A percentile compares a stretch with the other conserved stretches of the same genome.
phyloP scores from a whole-genome alignment of 2,329 filamentous ascomycete genomes.

The Colletotrichum kahawae region DNA sequence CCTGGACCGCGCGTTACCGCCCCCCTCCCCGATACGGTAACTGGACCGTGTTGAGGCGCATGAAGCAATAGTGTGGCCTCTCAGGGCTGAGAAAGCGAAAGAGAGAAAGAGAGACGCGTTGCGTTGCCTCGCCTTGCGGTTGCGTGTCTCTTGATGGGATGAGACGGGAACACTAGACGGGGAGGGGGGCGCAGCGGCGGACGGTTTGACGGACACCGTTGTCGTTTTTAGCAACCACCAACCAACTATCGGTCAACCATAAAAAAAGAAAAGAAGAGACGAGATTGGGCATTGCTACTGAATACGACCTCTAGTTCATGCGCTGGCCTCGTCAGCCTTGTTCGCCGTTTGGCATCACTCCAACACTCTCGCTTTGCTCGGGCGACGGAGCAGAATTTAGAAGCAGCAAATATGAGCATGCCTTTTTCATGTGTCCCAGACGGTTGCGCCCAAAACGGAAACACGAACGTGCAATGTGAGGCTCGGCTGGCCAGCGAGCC shows the following conservation, averaged over 20 bases:
- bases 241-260: not conserved
- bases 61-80: slow-evolving; percentile 7
- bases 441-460: slow-evolving; percentile 12
- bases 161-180: not conserved
- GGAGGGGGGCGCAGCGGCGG: not conserved
- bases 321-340: not conserved
- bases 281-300: not conserved
- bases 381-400: slow-evolving; percentile 2
- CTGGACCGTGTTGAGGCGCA: not conserved
- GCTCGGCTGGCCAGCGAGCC: slow-evolving; percentile 8
- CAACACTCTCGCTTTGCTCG: not conserved
- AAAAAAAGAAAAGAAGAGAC: not conserved
- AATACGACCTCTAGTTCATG: not conserved
- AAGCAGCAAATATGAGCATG: not conserved
- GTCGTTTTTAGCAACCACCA: not conserved
- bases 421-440: not conserved
- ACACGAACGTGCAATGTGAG: slow-evolving; percentile 1
- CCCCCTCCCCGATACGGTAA: not conserved
- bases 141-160: not conserved
- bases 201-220: not conserved
- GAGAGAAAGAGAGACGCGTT: not conserved
- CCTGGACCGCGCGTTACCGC: not conserved
- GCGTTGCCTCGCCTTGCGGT: not conserved
- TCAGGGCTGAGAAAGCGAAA: not conserved
- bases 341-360: not conserved